phyloP scores from a whole-genome alignment of 495 filamentous ascomycete species.

The Haplographium delicatum region DNA sequence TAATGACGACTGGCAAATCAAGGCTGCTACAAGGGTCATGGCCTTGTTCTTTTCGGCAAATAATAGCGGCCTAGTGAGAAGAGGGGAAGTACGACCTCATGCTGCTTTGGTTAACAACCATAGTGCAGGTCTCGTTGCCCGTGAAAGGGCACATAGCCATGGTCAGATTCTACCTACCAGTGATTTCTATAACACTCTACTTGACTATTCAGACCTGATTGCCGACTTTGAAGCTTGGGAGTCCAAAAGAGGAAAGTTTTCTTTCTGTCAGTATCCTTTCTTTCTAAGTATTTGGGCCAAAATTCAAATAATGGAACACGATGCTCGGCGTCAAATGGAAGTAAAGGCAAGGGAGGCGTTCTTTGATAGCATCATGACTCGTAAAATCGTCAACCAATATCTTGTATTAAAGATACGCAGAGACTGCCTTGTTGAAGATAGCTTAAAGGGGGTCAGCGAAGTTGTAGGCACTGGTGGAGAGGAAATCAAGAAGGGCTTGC shows the following conservation, averaged over 20 bases:
- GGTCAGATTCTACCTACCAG: conserved; percentile 69
- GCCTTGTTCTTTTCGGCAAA: conserved; percentile 81
- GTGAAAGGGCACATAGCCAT: conserved; percentile 39
- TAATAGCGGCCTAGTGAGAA: conserved; percentile 41
- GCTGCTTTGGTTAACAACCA: conserved; percentile 2
- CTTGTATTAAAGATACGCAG: conserved; percentile 73
- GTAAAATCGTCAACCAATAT: conserved; percentile 71
- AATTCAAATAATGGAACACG: conserved; percentile 87
- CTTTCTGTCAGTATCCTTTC: conserved; percentile 94
- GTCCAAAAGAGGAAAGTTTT: conserved; percentile 64
- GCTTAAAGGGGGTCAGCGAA: conserved; percentile 79
- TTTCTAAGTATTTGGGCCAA: conserved; percentile 92
- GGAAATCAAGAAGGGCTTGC: conserved; percentile 88
- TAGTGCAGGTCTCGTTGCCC: conserved; percentile 28
- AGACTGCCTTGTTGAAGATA: conserved; percentile 90
- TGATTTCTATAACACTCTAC: conserved; percentile 80
- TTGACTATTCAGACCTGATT: conserved; percentile 82
- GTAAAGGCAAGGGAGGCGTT: conserved; percentile 86
- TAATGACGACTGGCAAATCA: conserved; percentile 87
- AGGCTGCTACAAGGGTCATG: conserved; percentile 75
- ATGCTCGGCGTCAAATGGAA: conserved; percentile 88
- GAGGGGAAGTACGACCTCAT: conserved; percentile 10
- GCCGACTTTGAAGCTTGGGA: conserved; percentile 91
- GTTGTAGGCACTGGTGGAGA: conserved; percentile 76
- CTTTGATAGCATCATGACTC: conserved; percentile 77